Conservation (phyloP, 345 rosid genomes). For the Orychophragmus violaceus region DNA sequence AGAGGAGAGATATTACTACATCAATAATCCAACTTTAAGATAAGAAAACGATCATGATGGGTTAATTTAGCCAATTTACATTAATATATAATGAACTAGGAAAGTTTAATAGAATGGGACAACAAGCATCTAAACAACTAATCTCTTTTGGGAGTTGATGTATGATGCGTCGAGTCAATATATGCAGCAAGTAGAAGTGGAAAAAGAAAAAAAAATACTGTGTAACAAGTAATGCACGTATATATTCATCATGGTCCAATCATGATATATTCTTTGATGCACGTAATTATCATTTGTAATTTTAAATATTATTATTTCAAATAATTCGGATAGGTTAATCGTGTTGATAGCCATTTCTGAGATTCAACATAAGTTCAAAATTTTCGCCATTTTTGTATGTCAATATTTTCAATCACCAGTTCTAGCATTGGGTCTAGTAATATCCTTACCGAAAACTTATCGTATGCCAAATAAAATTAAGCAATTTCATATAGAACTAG, state of each 20-base stretch:
- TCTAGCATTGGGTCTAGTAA: neutral
- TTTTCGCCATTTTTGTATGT: neutral
- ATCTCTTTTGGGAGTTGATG: neutral
- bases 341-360: neutral
- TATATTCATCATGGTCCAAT: slow-evolving; percentile 16
- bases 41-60: neutral
- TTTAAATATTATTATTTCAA: neutral
- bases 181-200: neutral
- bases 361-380: neutral
- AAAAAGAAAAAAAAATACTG: neutral
- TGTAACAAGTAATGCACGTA: slow-evolving; percentile 8
- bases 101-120: slow-evolving; percentile 4
- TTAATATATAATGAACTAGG: neutral
- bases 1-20: too few relatives aligned
- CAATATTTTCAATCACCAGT: neutral
- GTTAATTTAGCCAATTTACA: neutral
- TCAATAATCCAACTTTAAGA: too few relatives aligned
- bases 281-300: neutral
- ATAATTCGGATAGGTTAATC: neutral
- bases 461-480: neutral
- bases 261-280: slow-evolving; percentile 7
- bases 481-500: neutral
- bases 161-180: neutral
- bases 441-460: neutral
- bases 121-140: slow-evolving; percentile 4